Evolutionary conservation across 805 yeast species (phyloP), one percentile per base, ranked within the genome.

Genomic region (Blastobotrys robertii): DNA sequence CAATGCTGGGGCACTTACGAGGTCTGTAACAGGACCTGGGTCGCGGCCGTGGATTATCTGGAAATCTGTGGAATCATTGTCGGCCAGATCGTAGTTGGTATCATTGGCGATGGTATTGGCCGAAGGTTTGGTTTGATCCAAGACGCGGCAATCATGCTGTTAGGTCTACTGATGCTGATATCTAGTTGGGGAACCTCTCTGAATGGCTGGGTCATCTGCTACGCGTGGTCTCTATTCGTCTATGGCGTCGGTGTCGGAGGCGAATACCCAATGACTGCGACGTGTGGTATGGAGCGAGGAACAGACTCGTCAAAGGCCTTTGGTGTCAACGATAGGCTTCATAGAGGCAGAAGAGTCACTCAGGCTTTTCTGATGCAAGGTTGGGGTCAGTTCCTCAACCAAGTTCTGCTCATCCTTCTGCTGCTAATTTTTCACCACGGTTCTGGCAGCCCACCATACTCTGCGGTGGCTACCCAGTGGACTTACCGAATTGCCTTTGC

Each of bases 311-410:
- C 57, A 30, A 30, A 41, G 7, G 33, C 47, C 13, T 58, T 63
- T 37, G 38, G 54, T 15, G 50, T 56, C 37, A 62, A 57, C 29
- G 66, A 63, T 41, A 63, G 66, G 44, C 53, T 62, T 30, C 67
- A 63, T 54, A 61, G 67, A 48, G 67, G 67, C 29, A 60, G 67
- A 44, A 61, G 59, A 48, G 67, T 63, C 41, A 49, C 52, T 35
- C 46, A 49, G 43, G 66, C 67, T 8, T 88, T 88, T 65, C 90
- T 96, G 45, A 87, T 87, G 72, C 97, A 88, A 70, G 97, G 96
- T 66, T 77, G 92, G 79, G 97, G 97, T 65, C 96, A 88, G 70
- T 86, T 46, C 67, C 86, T 60, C 95, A 96, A 58, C 73, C 88
- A 51, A 95, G 96, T 62, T 79, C 84, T 69, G 82, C 86, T 54